Evolutionary conservation across 2,329 filamentous ascomycete species (phyloP).

Genomic region (Aspergillus spinulosporus): DNA sequence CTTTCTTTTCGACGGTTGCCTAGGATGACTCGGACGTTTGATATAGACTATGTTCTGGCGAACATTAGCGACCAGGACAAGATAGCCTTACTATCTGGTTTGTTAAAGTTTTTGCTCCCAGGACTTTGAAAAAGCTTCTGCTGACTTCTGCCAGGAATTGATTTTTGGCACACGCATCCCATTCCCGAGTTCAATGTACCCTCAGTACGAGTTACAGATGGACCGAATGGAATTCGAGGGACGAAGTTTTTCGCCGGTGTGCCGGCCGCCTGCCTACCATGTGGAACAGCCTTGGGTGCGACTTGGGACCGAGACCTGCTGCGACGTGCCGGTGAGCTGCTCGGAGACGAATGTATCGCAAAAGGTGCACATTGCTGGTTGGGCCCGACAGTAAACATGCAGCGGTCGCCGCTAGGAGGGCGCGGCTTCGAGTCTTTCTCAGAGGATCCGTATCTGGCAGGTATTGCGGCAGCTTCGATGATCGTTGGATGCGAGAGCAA

Average conservation of each 20-base stretch:
- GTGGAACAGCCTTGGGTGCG: neutral
- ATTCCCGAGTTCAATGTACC: conserved; percentile 64
- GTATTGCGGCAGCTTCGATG: neutral
- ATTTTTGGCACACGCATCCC: conserved; percentile 69
- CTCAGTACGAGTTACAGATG: conserved; percentile 55
- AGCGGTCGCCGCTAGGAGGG: neutral
- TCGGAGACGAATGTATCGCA: neutral
- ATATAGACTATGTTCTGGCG: conserved; percentile 14
- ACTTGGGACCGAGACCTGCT: conserved; percentile 1
- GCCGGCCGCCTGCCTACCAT: conserved; percentile 4
- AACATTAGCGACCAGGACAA: conserved; percentile 48
- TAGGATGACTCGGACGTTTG: conserved; percentile 14
- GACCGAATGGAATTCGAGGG: neutral
- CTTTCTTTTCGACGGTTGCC: neutral
- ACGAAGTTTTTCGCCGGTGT: neutral
- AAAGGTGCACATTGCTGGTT: neutral
- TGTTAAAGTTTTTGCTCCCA: neutral
- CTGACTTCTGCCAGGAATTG: conserved; percentile 33
- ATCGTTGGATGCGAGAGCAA: conserved; percentile 1
- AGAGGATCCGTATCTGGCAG: conserved; percentile 1
- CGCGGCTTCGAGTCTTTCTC: conserved; percentile 1
- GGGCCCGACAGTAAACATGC: conserved; percentile 5
- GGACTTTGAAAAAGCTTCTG: neutral
- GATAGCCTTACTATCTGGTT: conserved; percentile 43
- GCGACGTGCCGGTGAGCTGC: neutral